Evolutionary conservation across 257 asterid genomes (phyloP).

Genomic region (Fraxinus anomala): DNA sequence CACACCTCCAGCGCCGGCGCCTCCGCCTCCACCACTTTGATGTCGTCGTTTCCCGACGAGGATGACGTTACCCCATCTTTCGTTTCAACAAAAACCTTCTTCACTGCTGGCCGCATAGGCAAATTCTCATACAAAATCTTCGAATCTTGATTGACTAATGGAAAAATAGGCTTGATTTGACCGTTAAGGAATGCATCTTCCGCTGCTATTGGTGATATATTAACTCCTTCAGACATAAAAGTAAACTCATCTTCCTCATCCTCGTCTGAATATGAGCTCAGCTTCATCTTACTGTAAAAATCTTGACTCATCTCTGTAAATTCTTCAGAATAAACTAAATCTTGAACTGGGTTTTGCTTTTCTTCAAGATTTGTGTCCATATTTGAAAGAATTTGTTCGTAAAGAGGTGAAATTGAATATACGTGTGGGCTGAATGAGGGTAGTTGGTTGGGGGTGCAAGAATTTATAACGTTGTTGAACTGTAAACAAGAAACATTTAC

Average conservation of each 20-base stretch:
- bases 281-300: constrained; percentile 27
- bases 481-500: not conserved
- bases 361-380: constrained; percentile 34
- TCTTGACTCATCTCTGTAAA: constrained; percentile 24
- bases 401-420: not conserved
- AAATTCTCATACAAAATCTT: constrained; percentile 34
- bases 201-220: constrained; percentile 66
- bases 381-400: constrained; percentile 10
- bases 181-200: constrained; percentile 81
- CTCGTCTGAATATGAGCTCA: constrained; percentile 22
- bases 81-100: constrained; percentile 51
- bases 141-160: constrained; percentile 57
- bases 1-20: constrained; percentile 38
- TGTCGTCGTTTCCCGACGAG: constrained; percentile 25
- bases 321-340: constrained; percentile 13
- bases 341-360: constrained; percentile 16
- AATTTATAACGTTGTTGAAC: not conserved
- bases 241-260: constrained; percentile 61
- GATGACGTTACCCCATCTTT: constrained; percentile 21
- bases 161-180: constrained; percentile 74
- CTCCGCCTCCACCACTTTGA: constrained; percentile 34
- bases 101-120: constrained; percentile 53
- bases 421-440: not conserved
- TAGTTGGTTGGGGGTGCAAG: not conserved
- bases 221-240: constrained; percentile 52